Conservation (phyloP, 2,329 filamentous ascomycete species). For the Mollisia scopiformis region DNA sequence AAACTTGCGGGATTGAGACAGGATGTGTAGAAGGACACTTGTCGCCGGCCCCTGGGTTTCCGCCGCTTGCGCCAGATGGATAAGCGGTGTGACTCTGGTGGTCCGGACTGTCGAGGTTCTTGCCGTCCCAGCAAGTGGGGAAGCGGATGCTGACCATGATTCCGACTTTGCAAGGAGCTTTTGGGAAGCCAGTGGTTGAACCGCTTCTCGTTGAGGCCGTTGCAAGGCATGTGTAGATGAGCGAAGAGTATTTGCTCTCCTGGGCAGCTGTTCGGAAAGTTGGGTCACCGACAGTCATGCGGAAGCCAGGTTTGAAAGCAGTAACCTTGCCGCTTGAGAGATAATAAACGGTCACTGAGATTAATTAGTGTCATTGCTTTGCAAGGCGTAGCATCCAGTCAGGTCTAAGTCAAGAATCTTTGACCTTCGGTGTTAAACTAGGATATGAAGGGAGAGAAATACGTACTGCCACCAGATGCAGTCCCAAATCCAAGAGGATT, state of each 20-base stretch:
- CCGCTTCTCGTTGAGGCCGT: not conserved
- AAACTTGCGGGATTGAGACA: constrained; percentile 8
- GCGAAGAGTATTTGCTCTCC: not conserved
- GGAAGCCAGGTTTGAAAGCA: constrained; percentile 24
- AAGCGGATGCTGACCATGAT: constrained; percentile 39
- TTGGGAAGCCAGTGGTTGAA: constrained; percentile 16
- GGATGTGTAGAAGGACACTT: constrained; percentile 10
- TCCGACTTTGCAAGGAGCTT: constrained; percentile 33
- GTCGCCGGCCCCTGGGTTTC: no score
- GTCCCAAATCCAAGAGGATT: constrained; percentile 23
- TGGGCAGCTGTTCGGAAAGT: constrained; percentile 4
- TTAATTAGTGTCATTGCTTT: no score
- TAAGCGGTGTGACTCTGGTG: constrained; percentile 14
- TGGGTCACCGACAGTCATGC: constrained; percentile 21
- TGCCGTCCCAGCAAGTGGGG: constrained; percentile 28
- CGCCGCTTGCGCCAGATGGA: not conserved
- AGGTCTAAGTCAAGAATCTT: no score
- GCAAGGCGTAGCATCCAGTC: no score
- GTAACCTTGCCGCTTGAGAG: constrained; percentile 18
- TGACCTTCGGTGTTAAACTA: no score
- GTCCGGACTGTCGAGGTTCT: constrained; percentile 15
- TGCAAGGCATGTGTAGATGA: not conserved
- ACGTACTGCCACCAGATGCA: constrained; percentile 13
- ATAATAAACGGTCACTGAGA: constrained; percentile 19
- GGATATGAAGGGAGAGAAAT: no score